phyloP scores from a whole-genome alignment of 192 early-diverging fungal species.

The Backusella luteola region DNA sequence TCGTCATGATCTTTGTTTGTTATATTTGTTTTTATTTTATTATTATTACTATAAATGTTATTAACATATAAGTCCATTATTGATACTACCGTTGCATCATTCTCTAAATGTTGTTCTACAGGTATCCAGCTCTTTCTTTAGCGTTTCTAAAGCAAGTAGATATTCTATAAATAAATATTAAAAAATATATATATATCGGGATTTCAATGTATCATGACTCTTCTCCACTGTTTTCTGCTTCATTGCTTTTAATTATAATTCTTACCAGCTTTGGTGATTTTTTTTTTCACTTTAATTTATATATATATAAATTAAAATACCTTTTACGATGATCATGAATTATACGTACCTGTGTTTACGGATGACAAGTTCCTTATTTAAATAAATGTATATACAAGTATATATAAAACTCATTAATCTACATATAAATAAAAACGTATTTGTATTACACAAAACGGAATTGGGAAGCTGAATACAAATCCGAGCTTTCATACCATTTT shows the following conservation, averaged over 20 bases:
- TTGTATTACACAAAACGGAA: neutral
- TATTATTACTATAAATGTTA: neutral
- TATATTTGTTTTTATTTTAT: neutral
- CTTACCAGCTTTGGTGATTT: conserved; percentile 3
- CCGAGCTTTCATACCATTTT: conserved; percentile 3
- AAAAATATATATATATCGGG: neutral
- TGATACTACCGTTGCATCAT: neutral
- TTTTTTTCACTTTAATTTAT: neutral
- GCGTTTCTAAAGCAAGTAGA: neutral
- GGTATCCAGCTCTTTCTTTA: neutral
- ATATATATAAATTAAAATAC: neutral
- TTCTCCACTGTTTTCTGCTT: neutral
- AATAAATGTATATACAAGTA: neutral
- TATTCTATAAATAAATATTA: neutral
- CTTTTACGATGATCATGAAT: neutral
- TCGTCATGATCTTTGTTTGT: neutral
- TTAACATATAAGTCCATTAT: neutral
- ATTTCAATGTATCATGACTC: neutral
- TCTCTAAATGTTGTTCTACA: neutral
- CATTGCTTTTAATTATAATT: neutral
- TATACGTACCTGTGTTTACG: neutral
- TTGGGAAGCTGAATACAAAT: neutral
- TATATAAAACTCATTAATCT: neutral
- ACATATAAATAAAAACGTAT: conserved; percentile 1
- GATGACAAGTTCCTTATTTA: neutral